Percentiles rank a stretch among this genome's conserved stretches.
Conservation (phyloP, 176 grass and related monocot genomes). For the Oryza meyeriana region DNA sequence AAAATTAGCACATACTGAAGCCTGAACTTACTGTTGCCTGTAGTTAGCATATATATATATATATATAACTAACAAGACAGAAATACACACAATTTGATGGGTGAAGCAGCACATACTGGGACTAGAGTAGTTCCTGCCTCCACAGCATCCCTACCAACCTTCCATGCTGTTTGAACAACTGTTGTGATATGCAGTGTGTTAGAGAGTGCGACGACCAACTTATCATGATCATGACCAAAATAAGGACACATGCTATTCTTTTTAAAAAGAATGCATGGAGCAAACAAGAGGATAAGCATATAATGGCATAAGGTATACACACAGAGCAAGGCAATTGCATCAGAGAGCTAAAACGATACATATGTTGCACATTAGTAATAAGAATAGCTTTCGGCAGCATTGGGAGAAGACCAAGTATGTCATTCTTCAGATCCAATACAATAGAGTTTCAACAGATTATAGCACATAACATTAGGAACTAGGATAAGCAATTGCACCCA, state of each 20-base stretch:
- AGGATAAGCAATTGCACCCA: not conserved
- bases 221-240: not conserved
- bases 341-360: not conserved
- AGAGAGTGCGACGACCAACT: not conserved
- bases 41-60: not conserved
- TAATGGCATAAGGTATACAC: not conserved
- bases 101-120: constrained; percentile 48
- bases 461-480: too few relatives aligned
- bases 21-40: not conserved
- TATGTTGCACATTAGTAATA: not conserved
- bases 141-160: constrained; percentile 28
- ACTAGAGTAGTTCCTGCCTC: constrained; percentile 67
- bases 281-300: not conserved
- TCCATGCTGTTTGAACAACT: constrained; percentile 72
- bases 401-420: not conserved
- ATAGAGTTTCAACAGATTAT: not conserved
- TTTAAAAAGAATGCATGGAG: not conserved
- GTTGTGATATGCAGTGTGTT: not conserved
- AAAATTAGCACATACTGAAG: not conserved
- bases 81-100: not conserved
- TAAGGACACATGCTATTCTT: not conserved
- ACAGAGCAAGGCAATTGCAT: not conserved
- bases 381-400: not conserved
- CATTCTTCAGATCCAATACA: not conserved
- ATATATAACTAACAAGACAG: not conserved